Evolutionary conservation across 2,329 filamentous ascomycete species (phyloP).

Genomic region (Alternaria burnsii): DNA sequence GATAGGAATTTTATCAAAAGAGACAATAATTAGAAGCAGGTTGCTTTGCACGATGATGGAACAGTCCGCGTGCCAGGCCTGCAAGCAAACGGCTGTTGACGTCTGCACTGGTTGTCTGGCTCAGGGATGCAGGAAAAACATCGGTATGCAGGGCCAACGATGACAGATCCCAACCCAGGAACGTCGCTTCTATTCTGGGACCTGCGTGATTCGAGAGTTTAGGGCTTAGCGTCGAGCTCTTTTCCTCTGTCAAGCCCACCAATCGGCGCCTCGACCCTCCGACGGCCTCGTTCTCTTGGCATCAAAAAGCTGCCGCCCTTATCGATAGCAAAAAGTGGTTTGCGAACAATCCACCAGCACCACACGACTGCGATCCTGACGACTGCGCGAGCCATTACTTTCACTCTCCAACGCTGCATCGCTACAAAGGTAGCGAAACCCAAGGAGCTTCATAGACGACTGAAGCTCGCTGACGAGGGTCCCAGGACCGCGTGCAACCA

Average conservation of each 20-base stretch:
- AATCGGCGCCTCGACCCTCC: neutral
- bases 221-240: slow-evolving; percentile 4
- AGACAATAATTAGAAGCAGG: slow-evolving; percentile 1
- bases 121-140: slow-evolving; percentile 13
- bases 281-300: slow-evolving; percentile 6
- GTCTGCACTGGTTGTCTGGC: slow-evolving; percentile 10
- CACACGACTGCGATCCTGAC: neutral
- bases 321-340: slow-evolving; percentile 10
- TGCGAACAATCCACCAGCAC: slow-evolving; percentile 10
- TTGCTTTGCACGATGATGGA: neutral
- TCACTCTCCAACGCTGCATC: neutral
- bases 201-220: slow-evolving; percentile 7
- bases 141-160: slow-evolving; percentile 11
- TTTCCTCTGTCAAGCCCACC: neutral
- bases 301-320: slow-evolving; percentile 14
- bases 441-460: neutral
- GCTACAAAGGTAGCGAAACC: neutral
- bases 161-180: slow-evolving; percentile 10
- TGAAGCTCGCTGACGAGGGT: neutral
- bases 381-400: slow-evolving; percentile 7
- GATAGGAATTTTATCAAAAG: slow-evolving; percentile 28
- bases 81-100: slow-evolving; percentile 4
- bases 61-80: neutral
- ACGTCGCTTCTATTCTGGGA: slow-evolving; percentile 17
- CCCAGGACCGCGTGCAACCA: slow-evolving; percentile 52